Conservation (phyloP, 306 rosid genomes). For the Hippophae gyantsensis region DNA sequence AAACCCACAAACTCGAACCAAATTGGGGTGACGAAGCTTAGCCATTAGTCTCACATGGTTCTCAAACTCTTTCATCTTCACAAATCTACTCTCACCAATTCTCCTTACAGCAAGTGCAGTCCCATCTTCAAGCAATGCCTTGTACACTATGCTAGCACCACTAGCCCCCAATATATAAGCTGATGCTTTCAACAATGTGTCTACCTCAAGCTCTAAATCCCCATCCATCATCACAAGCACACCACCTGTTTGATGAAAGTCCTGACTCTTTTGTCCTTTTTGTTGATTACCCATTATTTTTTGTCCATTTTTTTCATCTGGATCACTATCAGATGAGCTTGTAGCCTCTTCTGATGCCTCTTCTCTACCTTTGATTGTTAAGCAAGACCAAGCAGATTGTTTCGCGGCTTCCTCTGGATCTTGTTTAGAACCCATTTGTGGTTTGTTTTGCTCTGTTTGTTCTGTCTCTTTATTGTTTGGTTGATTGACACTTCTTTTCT, state of each 20-base stretch:
- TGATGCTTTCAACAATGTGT: conserved; percentile 70
- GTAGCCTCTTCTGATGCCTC: conserved; percentile 66
- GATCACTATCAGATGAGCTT: conserved; percentile 73
- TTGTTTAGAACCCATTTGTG: conserved; percentile 15
- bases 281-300: background rate
- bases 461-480: background rate
- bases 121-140: conserved; percentile 74
- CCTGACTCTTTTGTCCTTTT: background rate
- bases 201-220: conserved; percentile 59
- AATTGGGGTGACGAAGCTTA: conserved; percentile 57
- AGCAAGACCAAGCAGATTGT: conserved; percentile 44
- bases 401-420: conserved; percentile 11
- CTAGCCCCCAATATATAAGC: conserved; percentile 68
- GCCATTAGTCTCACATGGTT: conserved; percentile 52
- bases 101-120: conserved; percentile 72
- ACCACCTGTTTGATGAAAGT: conserved; percentile 22
- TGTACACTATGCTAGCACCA: conserved; percentile 65
- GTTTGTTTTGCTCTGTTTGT: conserved; percentile 10
- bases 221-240: conserved; percentile 54
- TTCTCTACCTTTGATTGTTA: conserved; percentile 47
- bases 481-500: conserved; percentile 19
- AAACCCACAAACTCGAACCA: conserved; percentile 68
- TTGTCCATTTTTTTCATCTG: background rate
- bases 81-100: conserved; percentile 51
- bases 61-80: conserved; percentile 71